A percentile compares a stretch with the other conserved stretches of the same genome.
Evolutionary conservation across 768 basidiomycete genomes (phyloP).

Genomic region (Lentinus brumalis): DNA sequence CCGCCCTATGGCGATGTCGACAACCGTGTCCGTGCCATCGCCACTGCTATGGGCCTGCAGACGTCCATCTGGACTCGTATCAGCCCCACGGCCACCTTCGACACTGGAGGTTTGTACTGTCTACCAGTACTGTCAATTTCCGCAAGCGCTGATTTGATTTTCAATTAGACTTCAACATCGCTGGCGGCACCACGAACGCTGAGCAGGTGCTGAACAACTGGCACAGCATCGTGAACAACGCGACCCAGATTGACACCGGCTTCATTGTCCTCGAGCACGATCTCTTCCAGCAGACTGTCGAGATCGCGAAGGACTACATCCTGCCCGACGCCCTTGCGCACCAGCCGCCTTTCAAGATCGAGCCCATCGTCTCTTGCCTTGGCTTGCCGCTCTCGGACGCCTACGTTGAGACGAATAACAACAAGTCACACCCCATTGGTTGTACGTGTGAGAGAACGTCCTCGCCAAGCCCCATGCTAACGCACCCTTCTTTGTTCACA

Average conservation of each 20-base stretch:
- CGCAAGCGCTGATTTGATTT: conserved; percentile 5
- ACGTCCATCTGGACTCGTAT: conserved; percentile 86
- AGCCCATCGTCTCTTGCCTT: conserved; percentile 72
- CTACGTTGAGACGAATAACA: conserved; percentile 84
- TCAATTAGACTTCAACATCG: conserved; percentile 74
- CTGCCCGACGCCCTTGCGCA: conserved; percentile 77
- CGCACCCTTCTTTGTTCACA: neutral
- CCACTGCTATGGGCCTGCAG: conserved; percentile 76
- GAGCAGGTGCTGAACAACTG: conserved; percentile 69
- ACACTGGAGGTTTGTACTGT: conserved; percentile 56
- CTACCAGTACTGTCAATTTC: neutral
- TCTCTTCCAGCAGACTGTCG: conserved; percentile 81
- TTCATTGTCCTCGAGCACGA: conserved; percentile 92
- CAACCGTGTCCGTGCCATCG: conserved; percentile 86
- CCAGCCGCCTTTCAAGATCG: conserved; percentile 63
- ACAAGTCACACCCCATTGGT: conserved; percentile 58
- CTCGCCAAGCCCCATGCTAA: conserved; percentile 19
- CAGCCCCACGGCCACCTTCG: conserved; percentile 61
- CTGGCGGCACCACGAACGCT: conserved; percentile 59
- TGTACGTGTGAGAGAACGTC: conserved; percentile 6
- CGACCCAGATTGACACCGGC: conserved; percentile 58
- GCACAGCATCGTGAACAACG: conserved; percentile 70
- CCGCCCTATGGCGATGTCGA: conserved; percentile 85
- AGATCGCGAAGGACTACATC: conserved; percentile 85
- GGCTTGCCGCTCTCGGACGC: conserved; percentile 59